Percentiles rank a stretch among this genome's conserved stretches.
These are phyloP conservation scores for Colletotrichum tamarilloi DNA, from an alignment of 2,329 filamentous ascomycete genomes.

Conservation along the genomic window DNA sequence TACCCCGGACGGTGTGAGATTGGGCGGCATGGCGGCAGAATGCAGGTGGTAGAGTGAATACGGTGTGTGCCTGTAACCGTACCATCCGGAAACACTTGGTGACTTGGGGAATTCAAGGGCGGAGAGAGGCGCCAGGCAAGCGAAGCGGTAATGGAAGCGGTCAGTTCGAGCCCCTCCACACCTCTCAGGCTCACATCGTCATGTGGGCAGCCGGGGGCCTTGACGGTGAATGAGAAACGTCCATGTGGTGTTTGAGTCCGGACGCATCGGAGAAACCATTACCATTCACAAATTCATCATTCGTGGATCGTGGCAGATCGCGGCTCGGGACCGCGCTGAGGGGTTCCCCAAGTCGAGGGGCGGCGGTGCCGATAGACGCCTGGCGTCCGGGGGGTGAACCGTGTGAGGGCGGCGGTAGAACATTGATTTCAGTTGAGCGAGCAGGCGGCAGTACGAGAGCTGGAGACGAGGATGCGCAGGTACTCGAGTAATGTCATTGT, in stretches of 20 bases:
- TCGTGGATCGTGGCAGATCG: conserved; percentile 27
- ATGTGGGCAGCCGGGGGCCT: conserved; percentile 22
- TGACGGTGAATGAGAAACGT: conserved; percentile 13
- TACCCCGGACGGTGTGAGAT: not conserved
- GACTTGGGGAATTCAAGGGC: not conserved
- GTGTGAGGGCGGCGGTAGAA: not conserved
- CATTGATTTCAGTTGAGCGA: too few relatives aligned
- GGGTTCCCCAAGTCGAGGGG: not conserved
- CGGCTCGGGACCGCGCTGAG: conserved; percentile 9
- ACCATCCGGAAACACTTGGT: not conserved
- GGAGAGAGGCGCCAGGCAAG: not conserved
- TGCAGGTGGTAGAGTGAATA: not conserved
- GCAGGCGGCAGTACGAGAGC: not conserved
- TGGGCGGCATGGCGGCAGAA: conserved; percentile 1
- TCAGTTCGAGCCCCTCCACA: conserved; percentile 23
- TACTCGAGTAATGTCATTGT: conserved; percentile 10
- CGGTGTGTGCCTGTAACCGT: not conserved
- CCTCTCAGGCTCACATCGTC: conserved; percentile 14
- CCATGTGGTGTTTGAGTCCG: conserved; percentile 11
- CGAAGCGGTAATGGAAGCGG: conserved; percentile 1
- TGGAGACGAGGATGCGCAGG: conserved; percentile 4
- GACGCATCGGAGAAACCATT: conserved; percentile 25
- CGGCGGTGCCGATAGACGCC: not conserved
- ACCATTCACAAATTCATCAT: conserved; percentile 34
- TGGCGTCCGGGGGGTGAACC: not conserved